phyloP scores from a whole-genome alignment of 805 yeast genomes.

The Cyberlindnera nakhonratchasimensis region DNA sequence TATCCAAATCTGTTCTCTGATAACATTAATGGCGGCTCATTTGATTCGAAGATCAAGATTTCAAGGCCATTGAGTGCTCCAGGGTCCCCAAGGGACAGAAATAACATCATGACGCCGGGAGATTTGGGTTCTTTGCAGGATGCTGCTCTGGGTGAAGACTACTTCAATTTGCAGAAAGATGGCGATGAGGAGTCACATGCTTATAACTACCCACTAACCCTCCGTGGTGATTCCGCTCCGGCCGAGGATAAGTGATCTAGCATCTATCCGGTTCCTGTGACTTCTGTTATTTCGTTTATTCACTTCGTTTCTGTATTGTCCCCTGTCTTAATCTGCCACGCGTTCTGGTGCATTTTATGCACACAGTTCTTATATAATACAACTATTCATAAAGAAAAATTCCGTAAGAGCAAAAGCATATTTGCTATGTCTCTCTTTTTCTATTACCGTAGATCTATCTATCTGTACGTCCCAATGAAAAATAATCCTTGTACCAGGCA shows the following conservation, averaged over 20 bases:
- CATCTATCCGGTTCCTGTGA: not conserved
- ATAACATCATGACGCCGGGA: conserved; percentile 92
- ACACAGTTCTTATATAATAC: too few relatives aligned
- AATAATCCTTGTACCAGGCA: too few relatives aligned
- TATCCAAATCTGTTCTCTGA: conserved; percentile 77
- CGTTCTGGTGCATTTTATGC: too few relatives aligned
- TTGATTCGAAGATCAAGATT: conserved; percentile 59
- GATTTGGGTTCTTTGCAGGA: conserved; percentile 96
- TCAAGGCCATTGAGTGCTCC: conserved; percentile 95
- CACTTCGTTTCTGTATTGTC: not conserved
- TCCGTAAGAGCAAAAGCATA: too few relatives aligned
- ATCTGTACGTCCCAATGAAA: too few relatives aligned
- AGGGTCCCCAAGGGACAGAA: conserved; percentile 83
- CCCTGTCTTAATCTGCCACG: too few relatives aligned
- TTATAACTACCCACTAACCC: conserved; percentile 42
- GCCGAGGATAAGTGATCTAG: conserved; percentile 19
- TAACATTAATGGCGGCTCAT: conserved; percentile 19
- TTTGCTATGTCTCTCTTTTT: too few relatives aligned
- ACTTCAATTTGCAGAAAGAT: conserved; percentile 47
- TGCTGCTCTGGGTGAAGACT: conserved; percentile 78
- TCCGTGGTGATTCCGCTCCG: conserved; percentile 47
- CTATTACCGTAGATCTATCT: too few relatives aligned
- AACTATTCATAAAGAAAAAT: too few relatives aligned
- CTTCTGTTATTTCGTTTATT: not conserved
- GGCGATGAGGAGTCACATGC: conserved; percentile 44